These are phyloP conservation scores for Zasmidium angulare DNA, from an alignment of 2,329 filamentous ascomycete species.

Conservation along the genomic window DNA sequence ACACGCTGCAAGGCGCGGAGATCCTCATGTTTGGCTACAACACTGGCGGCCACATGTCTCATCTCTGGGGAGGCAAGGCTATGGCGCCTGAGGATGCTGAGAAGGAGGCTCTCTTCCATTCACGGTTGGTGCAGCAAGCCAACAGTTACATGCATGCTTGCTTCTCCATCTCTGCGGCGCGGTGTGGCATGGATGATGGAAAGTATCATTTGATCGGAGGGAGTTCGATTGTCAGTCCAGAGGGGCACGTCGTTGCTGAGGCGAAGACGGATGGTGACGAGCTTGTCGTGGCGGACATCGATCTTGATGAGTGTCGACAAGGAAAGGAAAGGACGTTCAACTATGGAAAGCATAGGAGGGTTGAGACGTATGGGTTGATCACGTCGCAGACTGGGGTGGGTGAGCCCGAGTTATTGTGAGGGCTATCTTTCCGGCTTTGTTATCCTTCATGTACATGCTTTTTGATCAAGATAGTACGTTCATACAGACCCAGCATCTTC, in stretches of 20 bases:
- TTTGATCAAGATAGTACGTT: background rate
- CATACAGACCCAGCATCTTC: background rate
- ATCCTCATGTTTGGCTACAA: constrained; percentile 50
- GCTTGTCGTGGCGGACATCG: constrained; percentile 52
- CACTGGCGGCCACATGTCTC: constrained; percentile 45
- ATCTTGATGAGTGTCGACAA: constrained; percentile 48
- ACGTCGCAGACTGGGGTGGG: constrained; percentile 43
- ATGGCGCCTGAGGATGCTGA: constrained; percentile 49
- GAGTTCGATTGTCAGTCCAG: constrained; percentile 49
- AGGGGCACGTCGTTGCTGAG: constrained; percentile 53
- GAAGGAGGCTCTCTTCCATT: constrained; percentile 52
- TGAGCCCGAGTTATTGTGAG: constrained; percentile 36
- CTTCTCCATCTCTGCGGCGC: constrained; percentile 51
- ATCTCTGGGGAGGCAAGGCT: constrained; percentile 45
- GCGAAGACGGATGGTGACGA: constrained; percentile 51
- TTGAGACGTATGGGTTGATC: constrained; percentile 46
- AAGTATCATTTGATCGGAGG: constrained; percentile 51
- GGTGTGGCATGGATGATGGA: constrained; percentile 54
- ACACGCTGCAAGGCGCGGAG: constrained; percentile 54
- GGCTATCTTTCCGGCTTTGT: background rate
- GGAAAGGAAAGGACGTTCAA: constrained; percentile 51
- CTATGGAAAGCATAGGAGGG: constrained; percentile 45
- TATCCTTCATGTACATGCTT: background rate
- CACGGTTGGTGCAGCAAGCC: constrained; percentile 52
- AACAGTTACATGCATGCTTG: constrained; percentile 56